Evolutionary conservation across 176 grass and related monocot species (phyloP), one percentile per base, ranked within the genome.

Genomic region (Raddia guianensis): DNA sequence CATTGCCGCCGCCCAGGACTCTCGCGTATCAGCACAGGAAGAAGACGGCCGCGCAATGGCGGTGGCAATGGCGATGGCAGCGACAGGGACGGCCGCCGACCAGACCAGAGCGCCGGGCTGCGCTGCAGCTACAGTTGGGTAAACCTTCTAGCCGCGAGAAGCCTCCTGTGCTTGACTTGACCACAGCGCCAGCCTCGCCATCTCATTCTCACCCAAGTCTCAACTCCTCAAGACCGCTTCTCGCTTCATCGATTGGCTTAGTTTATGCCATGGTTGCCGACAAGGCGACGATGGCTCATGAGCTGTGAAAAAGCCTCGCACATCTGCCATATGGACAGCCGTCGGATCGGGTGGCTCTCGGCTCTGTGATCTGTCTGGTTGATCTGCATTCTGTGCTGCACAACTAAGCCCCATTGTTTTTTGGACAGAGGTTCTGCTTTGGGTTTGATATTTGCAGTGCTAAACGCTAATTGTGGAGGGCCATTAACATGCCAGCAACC

Each of bases 331-430:
- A 86, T 86, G 73, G 73, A 72, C 58, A 6, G 8, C 55, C 12
- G 48, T 33, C 2, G 34, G n/a, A 49, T 7, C 1, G 7, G 18
- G 14, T 51, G 45, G 66, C 65, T 73, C 66, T 48, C 37, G 40
- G 43, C 49, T 66, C 65, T 63, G 46, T 49, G 43, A 49, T 66
- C 65, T 63, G 46, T 49, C 54, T 72, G 47, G 21, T 6, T 73
- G 40, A 42, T 37, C 33, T 63, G 45, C 80, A 35, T 73, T 66
- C 87, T 84, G 87, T 80, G 27, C 44, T 62, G 27, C 27, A 89
- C 86, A 88, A 84, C 81, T 74, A 84, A 47, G 68, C 60, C 12
- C 63, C 68, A 70, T 88, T 88, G 69, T 88, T 75, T 72, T 59
- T 62, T 46, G 4, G 52, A 20, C 27, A 27, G 27, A 45, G 19